These are phyloP conservation scores for Nicotiana noctiflora DNA, from an alignment of 257 asterid genomes.

Conservation along the genomic window DNA sequence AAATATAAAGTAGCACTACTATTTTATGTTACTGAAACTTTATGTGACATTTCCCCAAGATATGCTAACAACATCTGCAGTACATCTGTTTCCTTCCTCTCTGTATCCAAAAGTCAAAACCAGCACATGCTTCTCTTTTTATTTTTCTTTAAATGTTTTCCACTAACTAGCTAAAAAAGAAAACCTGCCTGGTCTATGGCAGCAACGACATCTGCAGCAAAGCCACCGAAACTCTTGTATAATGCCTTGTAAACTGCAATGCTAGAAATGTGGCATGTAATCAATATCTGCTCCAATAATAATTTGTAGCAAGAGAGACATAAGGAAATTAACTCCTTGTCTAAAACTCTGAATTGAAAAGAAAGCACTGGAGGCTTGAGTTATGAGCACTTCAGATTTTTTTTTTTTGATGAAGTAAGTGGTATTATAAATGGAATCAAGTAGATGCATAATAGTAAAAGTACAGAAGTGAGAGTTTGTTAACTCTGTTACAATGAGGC, in stretches of 20 bases:
- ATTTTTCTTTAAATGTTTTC: not conserved
- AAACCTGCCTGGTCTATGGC: slow-evolving; percentile 86
- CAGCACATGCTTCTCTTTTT: not conserved
- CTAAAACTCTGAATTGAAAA: not conserved
- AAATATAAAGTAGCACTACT: not conserved
- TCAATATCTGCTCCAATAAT: not conserved
- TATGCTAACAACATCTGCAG: not conserved
- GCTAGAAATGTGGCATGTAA: slow-evolving; percentile 25
- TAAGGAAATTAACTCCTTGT: not conserved
- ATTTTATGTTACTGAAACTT: not conserved
- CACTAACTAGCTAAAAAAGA: not conserved
- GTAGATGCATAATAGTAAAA: no score
- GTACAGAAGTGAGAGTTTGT: no score
- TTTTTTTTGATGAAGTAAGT: no score
- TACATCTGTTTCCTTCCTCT: not conserved
- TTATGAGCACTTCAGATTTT: not conserved
- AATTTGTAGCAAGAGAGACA: not conserved
- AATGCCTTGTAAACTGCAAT: slow-evolving; percentile 93
- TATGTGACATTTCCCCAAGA: not conserved
- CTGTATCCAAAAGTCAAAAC: not conserved
- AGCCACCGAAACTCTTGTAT: slow-evolving; percentile 99
- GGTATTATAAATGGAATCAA: no score
- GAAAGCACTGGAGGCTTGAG: slow-evolving; percentile 1
- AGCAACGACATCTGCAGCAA: slow-evolving; percentile 99
- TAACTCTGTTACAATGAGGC: no score